Base-by-base conservation (phyloP, 2,329 filamentous ascomycete genomes). In the Exophiala sideris region DNA sequence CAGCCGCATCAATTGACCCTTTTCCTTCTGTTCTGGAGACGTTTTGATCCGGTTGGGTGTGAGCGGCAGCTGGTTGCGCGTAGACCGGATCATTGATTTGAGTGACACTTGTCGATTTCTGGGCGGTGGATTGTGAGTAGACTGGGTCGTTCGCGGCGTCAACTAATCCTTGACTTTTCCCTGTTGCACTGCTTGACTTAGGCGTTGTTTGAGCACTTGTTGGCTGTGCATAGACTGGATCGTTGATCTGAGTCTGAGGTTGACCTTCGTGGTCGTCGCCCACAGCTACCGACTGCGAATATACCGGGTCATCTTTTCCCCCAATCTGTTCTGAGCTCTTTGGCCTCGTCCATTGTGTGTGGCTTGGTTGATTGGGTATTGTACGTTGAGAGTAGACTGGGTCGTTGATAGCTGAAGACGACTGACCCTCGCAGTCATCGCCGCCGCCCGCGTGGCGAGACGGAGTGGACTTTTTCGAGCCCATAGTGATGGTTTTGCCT, bases 11-110 rank as follows among this genome's bases (percentile, higher is more conserved):
- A 11, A 45, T 18, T 33, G 18, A n/a, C 12, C 45, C 46, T 16
- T 39, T 18, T 16, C 52, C 52, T 32, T 16, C 20, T 16, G 21
- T 20, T 3, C 14, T 36, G 9, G 39, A 4, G 12, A 32, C 44
- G 18, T 20, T 40, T 7, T 18, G 11, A 20, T 20, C 33, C 18
- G 52, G 46, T 12, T 32, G 14, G 11, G 38, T 16, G 7, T 24
- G 11, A n/a, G 54, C 54, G 16, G 21, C 21, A 24, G 41, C 34
- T n/a, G 32, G 38, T 40, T 57, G 54, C 9, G 44, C 44, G 14
- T 57, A 57, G 8, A 57, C 54, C 8, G 54, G 54, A 20, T 57
- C 54, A 11, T 45, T 53, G 35, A 57, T 45, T 20, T 52, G 49
- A 18, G 21, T 39, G 12, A 32, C 32, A 8, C 12, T 32, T 12